These are phyloP conservation scores for Terfezia boudieri DNA, from an alignment of 495 filamentous ascomycete species.

Conservation along the genomic window DNA sequence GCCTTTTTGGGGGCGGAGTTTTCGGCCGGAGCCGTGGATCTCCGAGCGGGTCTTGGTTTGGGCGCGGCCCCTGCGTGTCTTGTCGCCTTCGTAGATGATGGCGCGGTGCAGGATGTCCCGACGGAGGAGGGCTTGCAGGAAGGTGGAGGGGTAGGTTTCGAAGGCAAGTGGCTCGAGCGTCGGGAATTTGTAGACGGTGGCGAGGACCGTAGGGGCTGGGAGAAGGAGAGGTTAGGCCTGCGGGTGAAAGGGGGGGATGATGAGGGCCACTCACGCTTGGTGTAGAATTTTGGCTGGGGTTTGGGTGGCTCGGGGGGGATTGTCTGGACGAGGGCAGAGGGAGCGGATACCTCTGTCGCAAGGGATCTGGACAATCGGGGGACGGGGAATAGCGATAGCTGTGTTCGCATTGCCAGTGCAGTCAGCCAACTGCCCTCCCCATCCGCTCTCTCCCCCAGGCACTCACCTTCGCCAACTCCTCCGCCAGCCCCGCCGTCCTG, in stretches of 20 bases:
- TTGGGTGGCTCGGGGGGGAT: constrained; percentile 3
- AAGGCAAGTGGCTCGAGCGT: constrained; percentile 64
- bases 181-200: constrained; percentile 81
- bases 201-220: constrained; percentile 36
- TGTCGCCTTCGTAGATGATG: constrained; percentile 80
- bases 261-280: constrained; percentile 4
- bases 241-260: not conserved
- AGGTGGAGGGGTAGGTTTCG: constrained; percentile 52
- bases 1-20: constrained; percentile 70
- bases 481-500: constrained; percentile 18
- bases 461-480: not conserved
- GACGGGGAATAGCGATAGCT: not conserved
- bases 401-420: no score
- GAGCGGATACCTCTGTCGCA: constrained; percentile 43
- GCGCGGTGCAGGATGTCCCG: constrained; percentile 86
- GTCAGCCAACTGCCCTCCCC: no score
- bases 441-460: no score
- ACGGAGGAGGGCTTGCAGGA: constrained; percentile 67
- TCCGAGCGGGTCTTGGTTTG: constrained; percentile 65
- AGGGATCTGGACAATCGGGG: constrained; percentile 34
- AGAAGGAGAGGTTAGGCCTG: constrained; percentile 1
- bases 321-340: constrained; percentile 1
- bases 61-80: constrained; percentile 66
- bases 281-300: constrained; percentile 6
- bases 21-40: constrained; percentile 56